These are phyloP conservation scores for Talaromyces sp. DNA, from an alignment of 2,329 filamentous ascomycete genomes.

Conservation along the genomic window DNA sequence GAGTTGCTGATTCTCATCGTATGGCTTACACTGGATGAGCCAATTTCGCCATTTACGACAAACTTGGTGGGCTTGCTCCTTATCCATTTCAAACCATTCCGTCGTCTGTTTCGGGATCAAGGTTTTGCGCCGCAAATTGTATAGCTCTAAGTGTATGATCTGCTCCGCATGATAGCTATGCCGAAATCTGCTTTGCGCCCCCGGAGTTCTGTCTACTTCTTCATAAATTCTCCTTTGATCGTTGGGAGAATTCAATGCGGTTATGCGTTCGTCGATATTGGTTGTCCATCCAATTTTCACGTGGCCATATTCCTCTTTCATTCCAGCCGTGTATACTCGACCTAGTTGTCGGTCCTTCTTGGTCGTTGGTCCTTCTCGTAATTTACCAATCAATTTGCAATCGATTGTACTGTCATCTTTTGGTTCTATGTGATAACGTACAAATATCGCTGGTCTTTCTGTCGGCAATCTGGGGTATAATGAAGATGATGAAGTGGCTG, in stretches of 20 bases:
- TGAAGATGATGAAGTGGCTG: background rate
- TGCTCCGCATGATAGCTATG: background rate
- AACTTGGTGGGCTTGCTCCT: background rate
- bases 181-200: background rate
- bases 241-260: background rate
- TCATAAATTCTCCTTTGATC: background rate
- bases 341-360: background rate
- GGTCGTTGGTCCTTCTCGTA: background rate
- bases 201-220: background rate
- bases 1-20: constrained; percentile 1
- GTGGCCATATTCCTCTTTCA: background rate
- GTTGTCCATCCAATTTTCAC: constrained; percentile 9
- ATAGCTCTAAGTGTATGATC: background rate
- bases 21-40: background rate
- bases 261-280: no score
- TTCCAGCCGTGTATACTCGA: background rate
- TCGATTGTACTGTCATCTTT: background rate
- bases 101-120: background rate
- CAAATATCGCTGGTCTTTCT: background rate
- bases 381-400: background rate
- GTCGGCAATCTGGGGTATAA: background rate
- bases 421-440: background rate
- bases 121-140: background rate
- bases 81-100: constrained; percentile 1
- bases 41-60: constrained; percentile 8